These are phyloP conservation scores for Boletellus deceptivus DNA, from an alignment of 1,284 basidiomycete species.

Conservation along the genomic window DNA sequence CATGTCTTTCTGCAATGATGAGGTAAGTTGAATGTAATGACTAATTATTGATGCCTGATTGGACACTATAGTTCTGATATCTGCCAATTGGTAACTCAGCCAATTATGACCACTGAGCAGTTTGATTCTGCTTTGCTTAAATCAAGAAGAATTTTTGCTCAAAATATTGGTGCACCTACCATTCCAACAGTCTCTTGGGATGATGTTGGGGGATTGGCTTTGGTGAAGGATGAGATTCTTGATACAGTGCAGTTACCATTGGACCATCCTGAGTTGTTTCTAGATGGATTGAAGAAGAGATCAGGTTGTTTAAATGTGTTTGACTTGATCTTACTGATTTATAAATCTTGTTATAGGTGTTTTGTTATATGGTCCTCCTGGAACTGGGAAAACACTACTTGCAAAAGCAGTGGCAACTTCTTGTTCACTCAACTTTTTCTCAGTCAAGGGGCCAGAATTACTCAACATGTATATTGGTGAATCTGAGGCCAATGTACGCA, in stretches of 20 bases:
- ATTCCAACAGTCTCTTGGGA: slow-evolving; percentile 98
- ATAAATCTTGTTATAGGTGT: slow-evolving; percentile 53
- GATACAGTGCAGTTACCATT: slow-evolving; percentile 97
- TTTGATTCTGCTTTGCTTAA: slow-evolving; percentile 75
- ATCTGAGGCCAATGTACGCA: slow-evolving; percentile 93
- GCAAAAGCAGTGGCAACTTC: slow-evolving; percentile 94
- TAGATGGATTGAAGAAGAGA: slow-evolving; percentile 91
- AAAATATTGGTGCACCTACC: slow-evolving; percentile 93
- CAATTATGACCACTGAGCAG: slow-evolving; percentile 48
- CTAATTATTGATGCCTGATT: neutral
- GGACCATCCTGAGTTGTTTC: slow-evolving; percentile 92
- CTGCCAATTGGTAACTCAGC: neutral
- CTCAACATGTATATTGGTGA: slow-evolving; percentile 99
- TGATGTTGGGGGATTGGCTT: slow-evolving; percentile 90
- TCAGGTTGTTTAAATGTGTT: slow-evolving; percentile 56
- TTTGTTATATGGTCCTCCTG: slow-evolving; percentile 89
- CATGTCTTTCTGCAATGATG: slow-evolving; percentile 59
- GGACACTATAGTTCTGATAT: slow-evolving; percentile 7
- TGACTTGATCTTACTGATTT: neutral
- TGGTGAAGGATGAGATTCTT: slow-evolving; percentile 91
- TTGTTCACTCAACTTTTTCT: slow-evolving; percentile 90
- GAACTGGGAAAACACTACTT: slow-evolving; percentile 93
- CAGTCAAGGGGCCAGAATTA: slow-evolving; percentile 96
- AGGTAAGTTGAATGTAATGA: slow-evolving; percentile 34
- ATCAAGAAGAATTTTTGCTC: slow-evolving; percentile 80